Conservation (phyloP, 176 grass and related monocot species). For the Secale cereale region DNA sequence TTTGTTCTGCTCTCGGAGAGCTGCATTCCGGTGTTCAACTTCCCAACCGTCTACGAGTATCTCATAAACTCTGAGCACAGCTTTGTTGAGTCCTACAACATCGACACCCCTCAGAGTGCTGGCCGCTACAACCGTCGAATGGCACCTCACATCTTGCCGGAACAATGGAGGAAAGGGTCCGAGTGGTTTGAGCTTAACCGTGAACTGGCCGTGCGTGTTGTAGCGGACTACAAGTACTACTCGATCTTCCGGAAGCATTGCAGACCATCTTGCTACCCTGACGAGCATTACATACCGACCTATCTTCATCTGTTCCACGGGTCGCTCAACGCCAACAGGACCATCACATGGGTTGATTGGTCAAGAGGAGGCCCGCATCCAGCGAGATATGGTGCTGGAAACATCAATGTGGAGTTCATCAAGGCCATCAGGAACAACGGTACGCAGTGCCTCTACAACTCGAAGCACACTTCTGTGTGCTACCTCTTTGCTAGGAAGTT, state of each 20-base stretch:
- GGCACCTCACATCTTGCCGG: slow-evolving; percentile 62
- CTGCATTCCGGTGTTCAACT: slow-evolving; percentile 77
- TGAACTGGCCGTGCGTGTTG: slow-evolving; percentile 51
- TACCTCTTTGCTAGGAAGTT: slow-evolving; percentile 87
- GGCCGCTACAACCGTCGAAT: slow-evolving; percentile 78
- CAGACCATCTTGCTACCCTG: slow-evolving; percentile 73
- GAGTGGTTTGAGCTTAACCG: slow-evolving; percentile 87
- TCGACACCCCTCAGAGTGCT: slow-evolving; percentile 48
- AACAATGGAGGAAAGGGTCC: slow-evolving; percentile 75
- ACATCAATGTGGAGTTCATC: slow-evolving; percentile 56
- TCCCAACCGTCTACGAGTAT: slow-evolving; percentile 73
- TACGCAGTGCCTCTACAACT: slow-evolving; percentile 62
- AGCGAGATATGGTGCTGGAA: slow-evolving; percentile 60
- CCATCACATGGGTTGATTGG: slow-evolving; percentile 89
- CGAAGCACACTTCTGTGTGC: slow-evolving; percentile 50
- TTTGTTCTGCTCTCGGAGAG: slow-evolving; percentile 79
- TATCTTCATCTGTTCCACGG: slow-evolving; percentile 74
- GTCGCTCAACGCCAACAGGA: slow-evolving; percentile 66
- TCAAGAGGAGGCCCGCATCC: slow-evolving; percentile 87
- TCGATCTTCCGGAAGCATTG: slow-evolving; percentile 66
- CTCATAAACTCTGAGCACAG: slow-evolving; percentile 65
- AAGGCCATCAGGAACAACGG: slow-evolving; percentile 79
- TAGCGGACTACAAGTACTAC: slow-evolving; percentile 74
- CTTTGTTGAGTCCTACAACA: slow-evolving; percentile 71
- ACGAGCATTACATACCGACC: slow-evolving; percentile 90